A percentile compares a stretch with the other conserved stretches of the same genome.
Conservation (phyloP, 129 eudicot genomes). For the Artemisia argyi region DNA sequence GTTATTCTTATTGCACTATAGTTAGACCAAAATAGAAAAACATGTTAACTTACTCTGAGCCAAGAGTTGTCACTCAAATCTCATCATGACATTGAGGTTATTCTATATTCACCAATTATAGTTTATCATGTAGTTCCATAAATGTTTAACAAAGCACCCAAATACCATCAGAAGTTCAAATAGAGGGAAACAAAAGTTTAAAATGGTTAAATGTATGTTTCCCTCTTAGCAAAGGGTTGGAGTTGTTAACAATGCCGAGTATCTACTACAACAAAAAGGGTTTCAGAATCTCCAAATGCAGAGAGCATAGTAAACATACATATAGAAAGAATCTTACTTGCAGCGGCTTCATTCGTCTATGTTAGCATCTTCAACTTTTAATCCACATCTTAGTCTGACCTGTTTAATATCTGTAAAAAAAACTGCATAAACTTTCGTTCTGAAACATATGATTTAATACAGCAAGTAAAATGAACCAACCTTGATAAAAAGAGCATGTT, state of each 20-base stretch:
- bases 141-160: conserved; percentile 1
- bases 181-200: not conserved
- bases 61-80: conserved; percentile 46
- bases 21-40: not conserved
- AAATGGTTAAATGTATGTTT: conserved; percentile 5
- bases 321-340: no score
- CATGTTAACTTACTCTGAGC: conserved; percentile 15
- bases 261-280: conserved; percentile 44
- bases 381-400: no score
- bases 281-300: not conserved
- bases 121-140: conserved; percentile 86
- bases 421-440: no score
- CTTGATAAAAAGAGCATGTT: no score
- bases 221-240: conserved; percentile 77
- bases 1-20: no score
- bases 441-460: no score
- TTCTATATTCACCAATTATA: conserved; percentile 54
- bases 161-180: conserved; percentile 11
- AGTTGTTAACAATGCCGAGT: conserved; percentile 70
- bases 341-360: no score
- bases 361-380: no score
- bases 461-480: no score
- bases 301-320: no score
- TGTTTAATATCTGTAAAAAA: no score
- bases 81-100: conserved; percentile 55